Evolutionary conservation across 2,329 filamentous ascomycete species (phyloP), one percentile per base, ranked within the genome.

Genomic region (Biscogniauxia sp.): DNA sequence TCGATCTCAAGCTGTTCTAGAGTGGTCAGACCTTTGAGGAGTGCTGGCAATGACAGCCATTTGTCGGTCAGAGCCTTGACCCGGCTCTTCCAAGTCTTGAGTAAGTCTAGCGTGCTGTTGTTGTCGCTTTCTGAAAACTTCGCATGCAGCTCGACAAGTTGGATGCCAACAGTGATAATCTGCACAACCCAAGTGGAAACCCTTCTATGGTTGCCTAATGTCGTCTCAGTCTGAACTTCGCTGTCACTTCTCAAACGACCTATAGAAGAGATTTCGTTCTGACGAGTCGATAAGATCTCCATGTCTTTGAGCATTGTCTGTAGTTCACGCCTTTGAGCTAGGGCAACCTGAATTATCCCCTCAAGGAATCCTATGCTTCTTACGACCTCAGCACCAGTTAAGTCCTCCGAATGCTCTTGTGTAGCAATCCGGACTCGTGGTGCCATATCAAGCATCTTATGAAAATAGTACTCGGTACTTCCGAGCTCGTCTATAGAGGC

Each of bases 331-430:
- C 89, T 82, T 72, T 93, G 90, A 3, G 78, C 76, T 13, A 91
- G 71, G 1, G 85, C 73, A n/a, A 87, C 77, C 61, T 88, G 82
- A 28, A 98, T 79, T 61, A 97, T 82, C 25, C 93, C 92, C 73
- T 99, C 95, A n/a, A 97, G 79, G 65, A 91, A 91, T 0, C 92
- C 92, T 54, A 91, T 84, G 72, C 92, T 93, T 70, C 93, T 85
- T 51, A 84, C 83, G 7, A 95, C 84, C 68, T 97, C 92, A 8
- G 91, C 88, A 51, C 87, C 83, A 52, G 90, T 96, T 49, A 99
- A 78, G 65, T 99, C 96, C 45, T 91, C 88, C 0, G 91, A 92
- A 74, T 96, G 92, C 55, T 92, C 88, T 64, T 87, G 82, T 9
- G 86, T 80, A 28, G 88, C 82, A 51, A 84, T 80, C 68, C 94